Base-by-base conservation (phyloP, 208 protist genomes). In the Trypanosoma mega region DNA sequence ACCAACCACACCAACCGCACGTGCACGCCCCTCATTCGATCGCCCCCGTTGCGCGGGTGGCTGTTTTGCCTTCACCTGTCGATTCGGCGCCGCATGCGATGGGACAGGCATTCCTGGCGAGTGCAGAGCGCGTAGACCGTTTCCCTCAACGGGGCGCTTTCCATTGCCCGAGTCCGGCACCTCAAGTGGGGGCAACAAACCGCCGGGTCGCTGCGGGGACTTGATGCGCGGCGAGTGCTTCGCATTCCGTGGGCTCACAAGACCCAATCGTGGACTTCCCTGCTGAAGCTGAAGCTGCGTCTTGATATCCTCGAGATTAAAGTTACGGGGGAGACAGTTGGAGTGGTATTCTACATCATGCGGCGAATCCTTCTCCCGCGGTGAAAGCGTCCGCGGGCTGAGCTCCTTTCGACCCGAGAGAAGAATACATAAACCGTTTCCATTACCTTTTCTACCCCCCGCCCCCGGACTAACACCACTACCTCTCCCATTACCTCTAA, bases 261-360 rank as follows among this genome's bases (percentile, higher is more conserved):
- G 21, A 21, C 6, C 24, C 2, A 8, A n/a, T 23, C 44, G 30
- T 21, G n/a, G 12, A 21, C 21, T 1, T 36, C 55, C 20, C 26
- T 0, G 5, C 33, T 53, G 34, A 36, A 36, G 14, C 7, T 41
- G 63, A 7, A 56, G 8, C 36, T 62, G 30, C 48, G 2, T 46
- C 39, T 59, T 63, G 4, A 63, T 51, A 18, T 73, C 67, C 11
- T 73, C 57, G n/a, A 60, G 0, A 16, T 49, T 59, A 41, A 58
- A 64, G 33, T 60, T 53, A 44, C 46, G 57, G 8, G 58, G 58
- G 18, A 66, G 41, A 39, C 57, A 66, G 23, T 73, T 73, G 29
- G 45, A 54, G 16, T 56, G 36, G 48, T 63, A 63, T 16, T 55
- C 48, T 9, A 2, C 2, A n/a, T 52, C 57, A 34, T 20, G n/a